These are phyloP conservation scores for Paramecium sonneborni DNA, from an alignment of 73 alveolate genomes.

Conservation along the genomic window DNA sequence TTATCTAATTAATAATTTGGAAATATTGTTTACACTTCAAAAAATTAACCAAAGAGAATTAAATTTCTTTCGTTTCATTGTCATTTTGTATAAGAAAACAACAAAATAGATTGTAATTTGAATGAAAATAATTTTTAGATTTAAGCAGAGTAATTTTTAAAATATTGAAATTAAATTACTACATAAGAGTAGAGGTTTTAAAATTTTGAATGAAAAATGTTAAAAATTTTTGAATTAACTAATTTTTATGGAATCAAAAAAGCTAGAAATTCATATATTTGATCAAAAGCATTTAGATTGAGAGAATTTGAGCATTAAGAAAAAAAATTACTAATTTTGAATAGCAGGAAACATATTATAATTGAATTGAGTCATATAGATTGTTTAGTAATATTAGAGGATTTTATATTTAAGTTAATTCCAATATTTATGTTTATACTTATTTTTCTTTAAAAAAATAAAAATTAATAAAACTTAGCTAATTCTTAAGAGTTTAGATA, in stretches of 20 bases:
- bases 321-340: too few species aligned
- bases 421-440: too few species aligned
- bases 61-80: not conserved
- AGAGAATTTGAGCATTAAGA: too few species aligned
- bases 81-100: not conserved
- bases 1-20: constrained; percentile 45
- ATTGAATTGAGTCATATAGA: too few species aligned
- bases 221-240: not conserved
- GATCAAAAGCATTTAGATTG: not conserved
- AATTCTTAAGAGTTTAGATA: too few species aligned
- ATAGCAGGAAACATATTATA: too few species aligned
- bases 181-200: not conserved
- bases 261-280: not conserved
- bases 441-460: too few species aligned
- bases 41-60: constrained; percentile 30
- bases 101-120: not conserved
- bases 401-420: too few species aligned
- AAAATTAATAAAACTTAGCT: too few species aligned
- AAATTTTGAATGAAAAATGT: not conserved
- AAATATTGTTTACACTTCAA: constrained; percentile 10
- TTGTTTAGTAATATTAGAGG: too few species aligned
- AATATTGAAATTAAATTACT: not conserved
- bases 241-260: not conserved
- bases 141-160: not conserved
- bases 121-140: not conserved